Base-by-base conservation (phyloP, 306 rosid species). In the Prosopis cineraria region DNA sequence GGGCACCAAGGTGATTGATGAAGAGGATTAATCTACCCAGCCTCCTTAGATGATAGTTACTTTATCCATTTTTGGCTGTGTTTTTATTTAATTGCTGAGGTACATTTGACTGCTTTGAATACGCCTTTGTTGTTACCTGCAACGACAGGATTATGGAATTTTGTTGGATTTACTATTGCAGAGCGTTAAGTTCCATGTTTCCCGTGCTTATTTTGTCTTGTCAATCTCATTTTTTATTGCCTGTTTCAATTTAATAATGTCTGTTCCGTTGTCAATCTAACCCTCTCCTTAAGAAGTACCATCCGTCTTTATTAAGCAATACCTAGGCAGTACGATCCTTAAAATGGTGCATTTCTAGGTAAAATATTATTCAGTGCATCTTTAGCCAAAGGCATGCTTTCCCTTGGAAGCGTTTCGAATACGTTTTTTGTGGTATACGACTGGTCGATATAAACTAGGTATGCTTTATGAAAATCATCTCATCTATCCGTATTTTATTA, bases 1-100 rank as follows among this genome's bases (percentile, higher is more conserved):
- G 80, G 85, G 82, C 39, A 84, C 88, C 78, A 81, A 78, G 86
- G 59, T 87, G 59, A 74, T 87, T 14, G 90, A 87, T 1, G 88
- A 84, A 63, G 88, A 87, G 60, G 90, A 87, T 63, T 84, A 63
- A 75, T 75, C 60, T 75, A 34, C 64, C 29, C 22, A 41, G 65
- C 50, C 72, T 11, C 40, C 72, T 44, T 72, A 50, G 59, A 65
- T 22, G 39, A 65, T 73, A 36, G 76, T 40, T 50, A 48, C 45
- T 33, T 62, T 34, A 27, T 37, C 58, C 71, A 59, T 16, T 71
- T 86, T 78, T 84, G 81, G 84, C 20, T 10, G 14, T 63, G 10
- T 43, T 77, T 30, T 74, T 10, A 59, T 33, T 74, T 65, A 71
- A 34, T 77, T 73, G 16, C 43, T 5, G 55, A 43, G 70, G 33